Conservation (phyloP, 148 eudicot species). For the Persicaria maculosa region DNA sequence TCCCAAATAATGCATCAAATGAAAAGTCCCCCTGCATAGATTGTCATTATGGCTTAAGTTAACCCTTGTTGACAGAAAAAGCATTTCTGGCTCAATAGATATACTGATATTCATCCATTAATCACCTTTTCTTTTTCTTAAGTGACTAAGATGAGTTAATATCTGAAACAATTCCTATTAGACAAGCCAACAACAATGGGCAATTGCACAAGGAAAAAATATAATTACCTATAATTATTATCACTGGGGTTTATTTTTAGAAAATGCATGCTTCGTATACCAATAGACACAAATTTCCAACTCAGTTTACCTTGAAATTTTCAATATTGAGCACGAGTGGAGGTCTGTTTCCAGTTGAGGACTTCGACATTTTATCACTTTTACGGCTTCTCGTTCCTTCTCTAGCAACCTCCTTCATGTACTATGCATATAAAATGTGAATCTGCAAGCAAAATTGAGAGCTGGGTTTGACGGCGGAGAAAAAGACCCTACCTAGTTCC, state of each 20-base stretch:
- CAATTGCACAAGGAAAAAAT: conserved; percentile 7
- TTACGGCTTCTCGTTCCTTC: conserved; percentile 27
- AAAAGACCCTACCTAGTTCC: not conserved
- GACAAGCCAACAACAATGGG: not conserved
- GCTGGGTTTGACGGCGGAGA: not conserved
- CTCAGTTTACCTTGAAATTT: conserved; percentile 73
- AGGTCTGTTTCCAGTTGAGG: conserved; percentile 34
- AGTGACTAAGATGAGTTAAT: not conserved
- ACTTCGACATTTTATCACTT: conserved; percentile 24
- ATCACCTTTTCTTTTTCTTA: not conserved
- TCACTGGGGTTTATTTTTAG: not conserved
- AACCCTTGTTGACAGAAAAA: conserved; percentile 1
- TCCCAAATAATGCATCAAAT: conserved; percentile 94
- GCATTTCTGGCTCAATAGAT: not conserved
- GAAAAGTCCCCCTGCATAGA: conserved; percentile 82
- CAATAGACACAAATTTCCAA: not conserved
- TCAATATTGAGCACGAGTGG: conserved; percentile 76
- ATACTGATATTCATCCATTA: not conserved
- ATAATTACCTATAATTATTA: not conserved
- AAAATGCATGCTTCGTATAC: not conserved
- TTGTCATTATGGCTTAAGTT: not conserved
- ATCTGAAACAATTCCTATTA: not conserved
- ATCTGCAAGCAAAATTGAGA: not conserved
- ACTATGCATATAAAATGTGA: not conserved
- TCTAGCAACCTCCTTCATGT: conserved; percentile 44